phyloP scores from a whole-genome alignment of 176 grass and related monocot genomes.

The Olyra latifolia region DNA sequence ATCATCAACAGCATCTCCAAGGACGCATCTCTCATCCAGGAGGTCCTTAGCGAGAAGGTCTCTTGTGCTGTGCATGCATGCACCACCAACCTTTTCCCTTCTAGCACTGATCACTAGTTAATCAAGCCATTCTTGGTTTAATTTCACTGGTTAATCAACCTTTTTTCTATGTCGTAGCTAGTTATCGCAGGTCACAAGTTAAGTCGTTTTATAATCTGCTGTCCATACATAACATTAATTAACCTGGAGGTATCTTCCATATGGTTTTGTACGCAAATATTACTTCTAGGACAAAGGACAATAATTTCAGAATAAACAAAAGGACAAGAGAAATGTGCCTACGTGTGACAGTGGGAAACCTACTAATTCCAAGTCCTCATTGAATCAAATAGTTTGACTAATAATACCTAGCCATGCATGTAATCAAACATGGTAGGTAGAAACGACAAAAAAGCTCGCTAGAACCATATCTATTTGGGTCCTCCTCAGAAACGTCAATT shows the following conservation, averaged over 20 bases:
- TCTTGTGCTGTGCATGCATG: no score
- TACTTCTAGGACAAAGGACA: constrained; percentile 10
- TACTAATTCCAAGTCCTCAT: background rate
- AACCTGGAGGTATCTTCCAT: background rate
- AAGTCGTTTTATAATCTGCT: background rate
- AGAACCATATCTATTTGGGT: no score
- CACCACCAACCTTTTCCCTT: no score
- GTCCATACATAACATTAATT: background rate
- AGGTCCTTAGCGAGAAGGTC: constrained; percentile 99
- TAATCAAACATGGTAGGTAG: background rate
- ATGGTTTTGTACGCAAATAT: background rate
- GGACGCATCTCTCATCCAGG: constrained; percentile 86
- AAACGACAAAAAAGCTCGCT: no score
- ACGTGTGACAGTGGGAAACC: constrained; percentile 1
- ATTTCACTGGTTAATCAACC: no score
- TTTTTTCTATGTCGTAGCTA: no score
- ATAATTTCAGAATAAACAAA: background rate
- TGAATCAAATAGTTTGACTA: constrained; percentile 20
- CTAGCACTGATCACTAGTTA: no score
- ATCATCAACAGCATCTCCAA: constrained; percentile 98
- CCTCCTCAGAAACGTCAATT: no score
- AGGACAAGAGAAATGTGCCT: background rate
- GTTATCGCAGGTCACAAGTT: background rate
- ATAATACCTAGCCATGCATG: background rate
- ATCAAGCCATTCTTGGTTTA: no score